phyloP scores from a whole-genome alignment of 2,329 filamentous ascomycete species.

The Fusarium clavum region DNA sequence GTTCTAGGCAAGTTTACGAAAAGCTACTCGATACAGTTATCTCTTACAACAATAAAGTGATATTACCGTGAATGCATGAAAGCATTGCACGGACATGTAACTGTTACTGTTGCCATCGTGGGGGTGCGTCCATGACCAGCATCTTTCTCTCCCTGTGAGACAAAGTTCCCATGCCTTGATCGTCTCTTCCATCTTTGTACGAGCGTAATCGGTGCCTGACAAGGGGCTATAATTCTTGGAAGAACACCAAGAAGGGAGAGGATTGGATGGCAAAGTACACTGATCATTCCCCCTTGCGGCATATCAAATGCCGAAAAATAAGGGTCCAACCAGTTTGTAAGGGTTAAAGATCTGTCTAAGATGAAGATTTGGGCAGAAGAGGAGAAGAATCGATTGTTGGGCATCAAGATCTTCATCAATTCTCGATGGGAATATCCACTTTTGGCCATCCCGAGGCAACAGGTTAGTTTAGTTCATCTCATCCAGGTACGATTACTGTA shows the following conservation, averaged over 20 bases:
- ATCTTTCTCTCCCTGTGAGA: conserved; percentile 18
- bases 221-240: not conserved
- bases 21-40: not conserved
- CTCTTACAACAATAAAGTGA: not conserved
- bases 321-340: conserved; percentile 2
- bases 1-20: not conserved
- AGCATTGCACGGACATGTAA: not conserved
- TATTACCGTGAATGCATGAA: not conserved
- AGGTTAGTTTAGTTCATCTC: conserved; percentile 9
- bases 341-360: not conserved
- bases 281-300: not conserved
- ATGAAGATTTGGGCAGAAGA: not conserved
- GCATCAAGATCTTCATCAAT: conserved; percentile 34
- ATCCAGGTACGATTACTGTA: not conserved
- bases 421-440: not conserved
- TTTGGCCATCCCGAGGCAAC: conserved; percentile 17
- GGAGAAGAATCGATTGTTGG: conserved; percentile 3
- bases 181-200: not conserved
- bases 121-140: not conserved
- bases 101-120: not conserved
- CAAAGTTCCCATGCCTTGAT: not conserved
- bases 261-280: not conserved
- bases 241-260: not conserved
- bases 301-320: not conserved
- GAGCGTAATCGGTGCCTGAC: not conserved